Conservation (phyloP, 176 grass and related monocot species). For the Triticum monococcum region DNA sequence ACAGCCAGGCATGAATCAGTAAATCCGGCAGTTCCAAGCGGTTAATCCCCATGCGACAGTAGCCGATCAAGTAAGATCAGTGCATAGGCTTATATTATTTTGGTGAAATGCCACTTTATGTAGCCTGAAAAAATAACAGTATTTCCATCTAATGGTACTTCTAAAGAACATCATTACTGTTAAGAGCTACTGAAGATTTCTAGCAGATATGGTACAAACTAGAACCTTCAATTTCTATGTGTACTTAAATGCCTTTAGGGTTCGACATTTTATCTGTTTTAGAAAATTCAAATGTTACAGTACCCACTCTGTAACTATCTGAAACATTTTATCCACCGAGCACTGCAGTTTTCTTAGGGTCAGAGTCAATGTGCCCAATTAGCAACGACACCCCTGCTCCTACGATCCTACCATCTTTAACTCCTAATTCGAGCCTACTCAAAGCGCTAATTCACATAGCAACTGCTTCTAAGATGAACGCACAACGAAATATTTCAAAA, state of each 20-base stretch:
- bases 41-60: background rate
- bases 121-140: background rate
- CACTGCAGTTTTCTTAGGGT: background rate
- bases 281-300: background rate
- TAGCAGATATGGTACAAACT: background rate
- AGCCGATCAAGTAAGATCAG: background rate
- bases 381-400: background rate
- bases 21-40: constrained; percentile 8
- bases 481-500: background rate
- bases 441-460: background rate
- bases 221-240: background rate
- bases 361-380: background rate
- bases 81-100: background rate
- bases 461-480: background rate
- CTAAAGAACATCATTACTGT: background rate
- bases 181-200: background rate
- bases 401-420: background rate
- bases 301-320: background rate
- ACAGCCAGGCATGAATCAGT: background rate
- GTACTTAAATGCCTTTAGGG: background rate
- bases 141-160: background rate
- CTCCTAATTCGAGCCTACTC: background rate
- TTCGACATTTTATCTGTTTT: background rate
- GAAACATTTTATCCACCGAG: background rate
- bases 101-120: background rate